Percentiles rank a stretch among this genome's conserved stretches.
phyloP scores from a whole-genome alignment of 495 filamentous ascomycete species.

The Copromyces sp. region DNA sequence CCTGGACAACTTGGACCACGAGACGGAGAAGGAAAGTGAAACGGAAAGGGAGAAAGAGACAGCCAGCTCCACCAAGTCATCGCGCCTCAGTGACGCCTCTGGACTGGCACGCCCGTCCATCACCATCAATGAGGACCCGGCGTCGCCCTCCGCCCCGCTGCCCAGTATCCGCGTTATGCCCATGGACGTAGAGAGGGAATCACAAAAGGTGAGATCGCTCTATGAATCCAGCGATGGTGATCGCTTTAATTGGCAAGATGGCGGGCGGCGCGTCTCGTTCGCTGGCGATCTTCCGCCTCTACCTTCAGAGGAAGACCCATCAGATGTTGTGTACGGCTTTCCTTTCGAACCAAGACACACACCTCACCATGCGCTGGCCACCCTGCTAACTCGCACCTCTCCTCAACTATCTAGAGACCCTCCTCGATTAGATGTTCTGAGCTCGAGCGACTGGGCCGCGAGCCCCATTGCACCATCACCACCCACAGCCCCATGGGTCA shows the following conservation, averaged over 20 bases:
- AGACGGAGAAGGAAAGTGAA: background rate
- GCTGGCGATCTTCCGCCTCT: slow-evolving; percentile 30
- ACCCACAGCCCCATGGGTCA: slow-evolving; percentile 23
- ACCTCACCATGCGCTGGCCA: slow-evolving; percentile 22
- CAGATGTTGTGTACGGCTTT: slow-evolving; percentile 44
- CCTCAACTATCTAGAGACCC: slow-evolving; percentile 3
- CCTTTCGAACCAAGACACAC: slow-evolving; percentile 18
- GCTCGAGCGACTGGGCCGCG: slow-evolving; percentile 11
- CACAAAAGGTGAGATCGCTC: slow-evolving; percentile 82
- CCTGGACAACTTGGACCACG: background rate
- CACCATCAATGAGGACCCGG: slow-evolving; percentile 6
- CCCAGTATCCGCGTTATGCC: slow-evolving; percentile 51
- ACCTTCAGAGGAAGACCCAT: slow-evolving; percentile 35
- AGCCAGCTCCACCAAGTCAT: background rate
- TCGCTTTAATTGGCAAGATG: slow-evolving; percentile 46
- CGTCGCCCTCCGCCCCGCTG: slow-evolving; percentile 6
- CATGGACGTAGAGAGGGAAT: slow-evolving; percentile 74
- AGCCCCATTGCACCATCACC: slow-evolving; percentile 6
- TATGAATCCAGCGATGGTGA: slow-evolving; percentile 61
- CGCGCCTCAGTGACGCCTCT: background rate
- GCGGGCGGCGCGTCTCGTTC: slow-evolving; percentile 33
- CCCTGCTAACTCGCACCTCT: slow-evolving; percentile 1
- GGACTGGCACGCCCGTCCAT: background rate
- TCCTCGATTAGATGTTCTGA: slow-evolving; percentile 9
- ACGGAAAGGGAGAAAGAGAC: background rate